Conservation (phyloP, 2,329 filamentous ascomycete species). For the Penicillium sp. region DNA sequence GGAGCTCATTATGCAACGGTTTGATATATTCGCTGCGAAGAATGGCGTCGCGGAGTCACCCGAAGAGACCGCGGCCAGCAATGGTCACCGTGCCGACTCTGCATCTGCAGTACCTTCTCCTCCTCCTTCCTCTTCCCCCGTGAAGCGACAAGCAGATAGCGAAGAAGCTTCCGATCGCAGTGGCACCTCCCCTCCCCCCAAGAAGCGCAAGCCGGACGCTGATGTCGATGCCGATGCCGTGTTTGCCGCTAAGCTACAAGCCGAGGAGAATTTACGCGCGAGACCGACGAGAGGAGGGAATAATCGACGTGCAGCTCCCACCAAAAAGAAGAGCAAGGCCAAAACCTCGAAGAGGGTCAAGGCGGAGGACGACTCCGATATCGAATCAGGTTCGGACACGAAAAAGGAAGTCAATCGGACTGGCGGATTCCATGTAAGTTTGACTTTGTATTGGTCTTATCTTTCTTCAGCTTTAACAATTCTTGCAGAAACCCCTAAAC, state of each 20-base stretch:
- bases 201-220: constrained; percentile 66
- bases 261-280: constrained; percentile 80
- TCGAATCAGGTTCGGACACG: constrained; percentile 64
- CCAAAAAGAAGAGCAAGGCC: constrained; percentile 66
- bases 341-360: constrained; percentile 71
- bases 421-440: constrained; percentile 80
- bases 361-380: constrained; percentile 78
- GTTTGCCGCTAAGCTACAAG: constrained; percentile 85
- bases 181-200: constrained; percentile 50
- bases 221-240: constrained; percentile 80
- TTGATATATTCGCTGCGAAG: constrained; percentile 66
- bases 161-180: constrained; percentile 45
- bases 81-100: constrained; percentile 38
- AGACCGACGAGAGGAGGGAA: constrained; percentile 77
- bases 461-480: background rate
- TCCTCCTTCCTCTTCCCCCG: constrained; percentile 39
- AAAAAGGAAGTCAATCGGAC: constrained; percentile 73
- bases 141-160: constrained; percentile 48
- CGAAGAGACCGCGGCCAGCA: constrained; percentile 34
- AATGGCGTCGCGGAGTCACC: constrained; percentile 43
- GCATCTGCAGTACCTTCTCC: constrained; percentile 36
- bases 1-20: constrained; percentile 71
- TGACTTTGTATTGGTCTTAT: background rate
- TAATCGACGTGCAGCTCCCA: constrained; percentile 59
- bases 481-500: constrained; percentile 49